A percentile compares a stretch with the other conserved stretches of the same genome.
phyloP scores from a whole-genome alignment of 257 asterid genomes.

The Anisodus tanguticus region DNA sequence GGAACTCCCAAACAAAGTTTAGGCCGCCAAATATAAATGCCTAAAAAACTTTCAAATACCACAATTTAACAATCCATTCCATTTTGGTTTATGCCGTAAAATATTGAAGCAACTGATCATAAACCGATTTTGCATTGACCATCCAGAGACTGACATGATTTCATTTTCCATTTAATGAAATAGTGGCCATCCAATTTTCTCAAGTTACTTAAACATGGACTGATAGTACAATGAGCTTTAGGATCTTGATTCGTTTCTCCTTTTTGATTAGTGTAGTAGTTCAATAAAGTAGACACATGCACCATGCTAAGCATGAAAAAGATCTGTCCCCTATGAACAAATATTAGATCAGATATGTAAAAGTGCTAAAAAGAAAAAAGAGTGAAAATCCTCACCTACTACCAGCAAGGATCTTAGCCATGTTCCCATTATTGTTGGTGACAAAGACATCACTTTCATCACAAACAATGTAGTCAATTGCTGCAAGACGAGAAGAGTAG shows the following conservation, averaged over 20 bases:
- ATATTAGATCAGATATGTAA: neutral
- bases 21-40: neutral
- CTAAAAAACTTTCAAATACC: neutral
- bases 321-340: neutral
- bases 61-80: neutral
- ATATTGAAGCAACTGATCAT: neutral
- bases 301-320: conserved; percentile 26
- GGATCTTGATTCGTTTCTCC: conserved; percentile 15
- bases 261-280: neutral
- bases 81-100: neutral
- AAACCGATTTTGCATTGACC: neutral
- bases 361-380: neutral
- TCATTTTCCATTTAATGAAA: neutral
- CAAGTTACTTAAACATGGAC: neutral
- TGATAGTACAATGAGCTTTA: neutral
- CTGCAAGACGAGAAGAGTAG: conserved; percentile 96
- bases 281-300: neutral
- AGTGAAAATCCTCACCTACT: conserved; percentile 60
- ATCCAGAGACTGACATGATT: neutral
- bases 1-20: conserved; percentile 12
- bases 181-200: neutral
- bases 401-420: conserved; percentile 99
- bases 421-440: conserved; percentile 96
- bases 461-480: conserved; percentile 86
- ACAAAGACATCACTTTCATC: conserved; percentile 98